Evolutionary conservation across 2,329 filamentous ascomycete species (phyloP).

Genomic region (Paraphoma sp.): DNA sequence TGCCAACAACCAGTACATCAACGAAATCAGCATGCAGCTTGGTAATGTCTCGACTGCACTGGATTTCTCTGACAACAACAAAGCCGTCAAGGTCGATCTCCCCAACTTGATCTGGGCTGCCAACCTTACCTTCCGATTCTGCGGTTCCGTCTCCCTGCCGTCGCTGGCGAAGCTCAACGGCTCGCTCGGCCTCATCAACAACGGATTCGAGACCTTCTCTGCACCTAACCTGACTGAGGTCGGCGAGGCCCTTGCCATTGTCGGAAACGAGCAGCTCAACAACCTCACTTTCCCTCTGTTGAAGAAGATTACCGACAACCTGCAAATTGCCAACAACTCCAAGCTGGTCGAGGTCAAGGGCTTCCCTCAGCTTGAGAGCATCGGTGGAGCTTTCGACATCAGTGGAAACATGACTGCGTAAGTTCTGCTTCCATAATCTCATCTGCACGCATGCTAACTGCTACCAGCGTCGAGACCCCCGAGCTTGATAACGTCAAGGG

Average conservation of each 20-base stretch:
- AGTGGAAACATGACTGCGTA: slow-evolving; percentile 84
- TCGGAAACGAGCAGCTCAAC: slow-evolving; percentile 62
- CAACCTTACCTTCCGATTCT: slow-evolving; percentile 84
- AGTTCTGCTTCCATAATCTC: slow-evolving; percentile 48
- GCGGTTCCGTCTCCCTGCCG: slow-evolving; percentile 75
- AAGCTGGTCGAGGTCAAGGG: slow-evolving; percentile 68
- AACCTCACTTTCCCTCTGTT: slow-evolving; percentile 81
- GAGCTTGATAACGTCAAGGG: slow-evolving; percentile 54
- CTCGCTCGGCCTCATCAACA: slow-evolving; percentile 84
- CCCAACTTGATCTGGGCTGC: slow-evolving; percentile 78
- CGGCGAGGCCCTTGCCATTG: slow-evolving; percentile 64
- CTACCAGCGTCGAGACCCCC: slow-evolving; percentile 71
- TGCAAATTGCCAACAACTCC: slow-evolving; percentile 92
- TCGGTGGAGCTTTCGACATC: slow-evolving; percentile 83
- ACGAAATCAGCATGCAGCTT: slow-evolving; percentile 77
- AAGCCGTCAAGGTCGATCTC: slow-evolving; percentile 73
- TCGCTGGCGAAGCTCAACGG: slow-evolving; percentile 75
- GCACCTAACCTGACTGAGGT: slow-evolving; percentile 76
- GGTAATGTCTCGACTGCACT: slow-evolving; percentile 75
- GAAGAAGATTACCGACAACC: slow-evolving; percentile 74
- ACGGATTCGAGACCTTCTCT: slow-evolving; percentile 68
- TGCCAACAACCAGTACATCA: slow-evolving; percentile 83
- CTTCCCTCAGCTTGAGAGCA: slow-evolving; percentile 71
- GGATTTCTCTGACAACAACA: slow-evolving; percentile 81
- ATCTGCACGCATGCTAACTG: slow-evolving; percentile 35